Percentiles rank a stretch among this genome's conserved stretches.
These are phyloP conservation scores for Collybiopsis luxurians DNA, from an alignment of 768 basidiomycete genomes.

Conservation along the genomic window DNA sequence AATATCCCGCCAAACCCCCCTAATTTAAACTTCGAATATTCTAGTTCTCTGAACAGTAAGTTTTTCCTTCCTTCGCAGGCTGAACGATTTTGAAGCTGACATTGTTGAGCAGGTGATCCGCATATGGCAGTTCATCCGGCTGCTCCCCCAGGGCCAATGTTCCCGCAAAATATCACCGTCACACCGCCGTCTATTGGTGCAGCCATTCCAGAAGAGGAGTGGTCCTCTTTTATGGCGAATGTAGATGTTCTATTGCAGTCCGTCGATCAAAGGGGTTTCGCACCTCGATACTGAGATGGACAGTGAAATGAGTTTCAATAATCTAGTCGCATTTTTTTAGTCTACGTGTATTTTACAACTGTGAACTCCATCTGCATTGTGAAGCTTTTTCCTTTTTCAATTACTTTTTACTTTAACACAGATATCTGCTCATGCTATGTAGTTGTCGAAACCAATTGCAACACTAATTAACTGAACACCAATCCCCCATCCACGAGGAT, in stretches of 20 bases:
- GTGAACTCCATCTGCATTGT: no score
- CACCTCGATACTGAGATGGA: background rate
- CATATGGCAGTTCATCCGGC: background rate
- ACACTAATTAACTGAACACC: background rate
- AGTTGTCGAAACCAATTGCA: no score
- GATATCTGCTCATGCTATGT: no score
- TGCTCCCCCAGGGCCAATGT: background rate
- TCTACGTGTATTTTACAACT: background rate
- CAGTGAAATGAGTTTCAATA: no score
- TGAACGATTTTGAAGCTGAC: no score
- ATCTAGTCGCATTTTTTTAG: no score
- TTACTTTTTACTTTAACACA: no score
- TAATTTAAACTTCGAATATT: no score
- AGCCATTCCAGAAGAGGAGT: background rate
- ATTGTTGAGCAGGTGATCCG: background rate
- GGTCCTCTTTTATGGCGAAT: slow-evolving; percentile 2
- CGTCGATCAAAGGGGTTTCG: background rate
- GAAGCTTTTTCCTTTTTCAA: no score
- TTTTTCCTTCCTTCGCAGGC: no score
- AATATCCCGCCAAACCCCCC: no score
- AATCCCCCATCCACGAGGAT: slow-evolving; percentile 7
- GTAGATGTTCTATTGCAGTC: background rate
- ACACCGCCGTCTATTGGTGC: background rate
- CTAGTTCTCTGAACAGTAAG: no score
- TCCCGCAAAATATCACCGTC: background rate